These are phyloP conservation scores for Yamadazyma songkhlaensis DNA, from an alignment of 1,139 yeast genomes.

Conservation along the genomic window DNA sequence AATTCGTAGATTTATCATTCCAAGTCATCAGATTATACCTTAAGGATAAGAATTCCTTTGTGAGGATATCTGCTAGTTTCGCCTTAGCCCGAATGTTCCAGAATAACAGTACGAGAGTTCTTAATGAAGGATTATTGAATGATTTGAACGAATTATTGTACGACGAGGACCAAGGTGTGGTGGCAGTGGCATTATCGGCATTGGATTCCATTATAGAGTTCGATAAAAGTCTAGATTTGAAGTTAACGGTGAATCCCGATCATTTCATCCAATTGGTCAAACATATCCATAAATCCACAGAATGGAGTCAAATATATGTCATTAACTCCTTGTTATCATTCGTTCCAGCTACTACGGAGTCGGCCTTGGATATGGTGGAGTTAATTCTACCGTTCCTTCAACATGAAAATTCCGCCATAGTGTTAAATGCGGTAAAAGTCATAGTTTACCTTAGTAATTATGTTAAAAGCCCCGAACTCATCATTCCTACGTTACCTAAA, in stretches of 20 bases:
- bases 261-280: slow-evolving; percentile 56
- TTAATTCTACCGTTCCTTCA: slow-evolving; percentile 70
- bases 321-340: slow-evolving; percentile 65
- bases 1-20: slow-evolving; percentile 41
- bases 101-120: slow-evolving; percentile 47
- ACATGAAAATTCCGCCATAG: slow-evolving; percentile 82
- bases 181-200: slow-evolving; percentile 72
- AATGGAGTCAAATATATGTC: slow-evolving; percentile 80
- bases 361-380: slow-evolving; percentile 67
- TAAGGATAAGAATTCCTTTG: slow-evolving; percentile 54
- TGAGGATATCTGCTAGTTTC: slow-evolving; percentile 68
- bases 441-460: slow-evolving; percentile 74
- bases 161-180: slow-evolving; percentile 61
- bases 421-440: slow-evolving; percentile 69
- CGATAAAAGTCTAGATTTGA: slow-evolving; percentile 44
- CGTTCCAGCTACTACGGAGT: slow-evolving; percentile 66
- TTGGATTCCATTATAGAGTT: slow-evolving; percentile 64
- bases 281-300: slow-evolving; percentile 56
- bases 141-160: slow-evolving; percentile 56
- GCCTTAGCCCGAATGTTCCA: slow-evolving; percentile 70
- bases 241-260: slow-evolving; percentile 46
- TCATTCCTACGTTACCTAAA: slow-evolving; percentile 51
- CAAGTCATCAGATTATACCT: slow-evolving; percentile 30
- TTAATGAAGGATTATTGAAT: slow-evolving; percentile 46
- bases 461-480: slow-evolving; percentile 42